Conservation (phyloP, 2,329 filamentous ascomycete genomes). For the Diaporthe citriasiana region DNA sequence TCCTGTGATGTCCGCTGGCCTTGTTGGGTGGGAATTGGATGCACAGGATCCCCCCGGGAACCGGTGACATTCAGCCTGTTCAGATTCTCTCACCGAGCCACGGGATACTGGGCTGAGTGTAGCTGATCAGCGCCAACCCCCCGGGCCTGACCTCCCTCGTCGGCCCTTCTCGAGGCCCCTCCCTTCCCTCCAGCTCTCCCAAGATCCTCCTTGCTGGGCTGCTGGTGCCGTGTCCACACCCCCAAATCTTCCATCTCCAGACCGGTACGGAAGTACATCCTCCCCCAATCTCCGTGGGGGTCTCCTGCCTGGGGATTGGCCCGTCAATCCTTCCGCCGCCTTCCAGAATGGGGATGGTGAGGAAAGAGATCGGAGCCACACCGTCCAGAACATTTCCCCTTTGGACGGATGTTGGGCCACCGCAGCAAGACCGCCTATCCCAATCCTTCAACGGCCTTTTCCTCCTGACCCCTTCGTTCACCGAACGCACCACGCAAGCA, state of each 20-base stretch:
- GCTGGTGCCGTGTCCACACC: neutral
- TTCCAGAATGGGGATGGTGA: slow-evolving; percentile 9
- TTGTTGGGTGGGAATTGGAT: slow-evolving; percentile 19
- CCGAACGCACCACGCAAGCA: neutral
- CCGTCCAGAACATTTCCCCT: slow-evolving; percentile 30
- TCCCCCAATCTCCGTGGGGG: slow-evolving; percentile 31
- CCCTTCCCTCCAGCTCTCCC: neutral
- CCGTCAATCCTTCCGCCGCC: slow-evolving; percentile 28
- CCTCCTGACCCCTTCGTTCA: neutral
- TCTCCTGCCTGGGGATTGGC: slow-evolving; percentile 6
- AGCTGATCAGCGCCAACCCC: slow-evolving; percentile 13
- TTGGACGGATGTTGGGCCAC: neutral
- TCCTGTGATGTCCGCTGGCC: neutral
- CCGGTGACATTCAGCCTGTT: slow-evolving; percentile 15
- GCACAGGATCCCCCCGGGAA: slow-evolving; percentile 22
- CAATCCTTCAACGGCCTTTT: slow-evolving; percentile 1
- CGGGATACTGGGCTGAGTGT: neutral
- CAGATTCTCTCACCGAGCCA: neutral
- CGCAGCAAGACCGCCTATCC: neutral
- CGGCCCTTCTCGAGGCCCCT: neutral
- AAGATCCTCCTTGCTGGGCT: neutral
- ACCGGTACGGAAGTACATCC: slow-evolving; percentile 19
- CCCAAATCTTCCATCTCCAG: slow-evolving; percentile 4
- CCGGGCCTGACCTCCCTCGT: neutral
- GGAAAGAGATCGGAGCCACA: slow-evolving; percentile 4